Conservation (phyloP, 805 yeast species). For the Candida takata region DNA sequence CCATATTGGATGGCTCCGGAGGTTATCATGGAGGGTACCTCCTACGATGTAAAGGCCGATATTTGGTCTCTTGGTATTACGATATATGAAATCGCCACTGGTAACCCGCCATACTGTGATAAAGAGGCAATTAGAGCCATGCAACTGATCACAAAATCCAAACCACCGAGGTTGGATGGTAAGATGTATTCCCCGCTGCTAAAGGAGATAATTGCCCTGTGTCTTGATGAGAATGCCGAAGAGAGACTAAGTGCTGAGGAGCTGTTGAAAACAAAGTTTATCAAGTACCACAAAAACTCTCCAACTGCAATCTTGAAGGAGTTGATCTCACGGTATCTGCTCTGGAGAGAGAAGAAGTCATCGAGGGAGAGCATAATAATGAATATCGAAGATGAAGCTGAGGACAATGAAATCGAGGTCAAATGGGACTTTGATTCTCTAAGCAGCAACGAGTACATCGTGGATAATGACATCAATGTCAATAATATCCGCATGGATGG, state of each 20-base stretch:
- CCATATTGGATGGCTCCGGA: slow-evolving; percentile 99
- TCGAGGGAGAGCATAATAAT: slow-evolving; percentile 43
- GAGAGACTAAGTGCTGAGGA: slow-evolving; percentile 88
- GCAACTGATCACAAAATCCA: slow-evolving; percentile 86
- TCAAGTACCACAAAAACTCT: slow-evolving; percentile 51
- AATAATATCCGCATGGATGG: slow-evolving; percentile 27
- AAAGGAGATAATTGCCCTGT: slow-evolving; percentile 84
- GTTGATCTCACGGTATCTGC: slow-evolving; percentile 60
- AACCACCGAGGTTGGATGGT: slow-evolving; percentile 94
- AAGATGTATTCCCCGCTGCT: slow-evolving; percentile 66
- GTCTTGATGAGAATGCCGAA: slow-evolving; percentile 89
- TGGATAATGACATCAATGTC: slow-evolving; percentile 58
- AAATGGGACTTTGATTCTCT: slow-evolving; percentile 90
- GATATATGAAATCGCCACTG: slow-evolving; percentile 88
- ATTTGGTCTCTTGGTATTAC: slow-evolving; percentile 98
- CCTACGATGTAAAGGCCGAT: slow-evolving; percentile 87
- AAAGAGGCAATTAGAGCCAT: slow-evolving; percentile 92
- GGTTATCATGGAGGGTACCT: slow-evolving; percentile 85
- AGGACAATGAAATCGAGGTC: slow-evolving; percentile 36
- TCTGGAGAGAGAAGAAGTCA: slow-evolving; percentile 67
- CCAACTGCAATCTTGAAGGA: slow-evolving; percentile 64
- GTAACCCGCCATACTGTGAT: slow-evolving; percentile 95
- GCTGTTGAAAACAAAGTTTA: slow-evolving; percentile 64
- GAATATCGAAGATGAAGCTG: slow-evolving; percentile 37
- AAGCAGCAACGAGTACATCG: slow-evolving; percentile 63